phyloP scores from a whole-genome alignment of 306 rosid genomes.

The Gastrolobium bilobum region DNA sequence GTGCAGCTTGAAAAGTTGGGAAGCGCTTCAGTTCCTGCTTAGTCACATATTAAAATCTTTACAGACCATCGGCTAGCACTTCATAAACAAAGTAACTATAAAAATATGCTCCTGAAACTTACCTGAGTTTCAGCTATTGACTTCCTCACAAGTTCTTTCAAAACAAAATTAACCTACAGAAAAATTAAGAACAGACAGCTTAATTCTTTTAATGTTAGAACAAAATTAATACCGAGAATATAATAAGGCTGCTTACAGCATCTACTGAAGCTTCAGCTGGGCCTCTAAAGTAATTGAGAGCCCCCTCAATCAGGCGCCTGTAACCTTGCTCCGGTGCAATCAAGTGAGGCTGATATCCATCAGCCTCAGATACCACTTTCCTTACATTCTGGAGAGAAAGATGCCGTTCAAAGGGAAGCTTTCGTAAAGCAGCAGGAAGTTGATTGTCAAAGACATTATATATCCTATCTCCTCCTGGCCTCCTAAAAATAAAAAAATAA shows the following conservation, averaged over 20 bases:
- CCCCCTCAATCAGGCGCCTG: conserved; percentile 85
- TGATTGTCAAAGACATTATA: conserved; percentile 72
- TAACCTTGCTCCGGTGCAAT: conserved; percentile 99
- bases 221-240: conserved; percentile 7
- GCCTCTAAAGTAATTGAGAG: conserved; percentile 88
- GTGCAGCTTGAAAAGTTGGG: conserved; percentile 88
- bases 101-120: conserved; percentile 23
- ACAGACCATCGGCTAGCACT: conserved; percentile 7
- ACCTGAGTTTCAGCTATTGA: conserved; percentile 96
- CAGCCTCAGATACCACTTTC: conserved; percentile 94
- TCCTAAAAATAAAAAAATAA: conserved; percentile 57
- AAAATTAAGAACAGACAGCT: conserved; percentile 38
- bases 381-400: conserved; percentile 88
- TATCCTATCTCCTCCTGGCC: conserved; percentile 93
- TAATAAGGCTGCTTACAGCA: conserved; percentile 70
- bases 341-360: conserved; percentile 98
- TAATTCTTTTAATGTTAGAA: not conserved
- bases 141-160: conserved; percentile 96
- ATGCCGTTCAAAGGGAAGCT: conserved; percentile 97
- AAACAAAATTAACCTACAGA: conserved; percentile 86
- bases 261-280: conserved; percentile 99
- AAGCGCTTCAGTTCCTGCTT: conserved; percentile 85
- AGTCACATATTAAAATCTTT: conserved; percentile 40
- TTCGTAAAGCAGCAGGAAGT: conserved; percentile 95
- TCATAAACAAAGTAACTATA: conserved; percentile 2